Evolutionary conservation across 2,329 filamentous ascomycete genomes (phyloP), one percentile per base, ranked within the genome.

Genomic region (Stromatinia cepivora): DNA sequence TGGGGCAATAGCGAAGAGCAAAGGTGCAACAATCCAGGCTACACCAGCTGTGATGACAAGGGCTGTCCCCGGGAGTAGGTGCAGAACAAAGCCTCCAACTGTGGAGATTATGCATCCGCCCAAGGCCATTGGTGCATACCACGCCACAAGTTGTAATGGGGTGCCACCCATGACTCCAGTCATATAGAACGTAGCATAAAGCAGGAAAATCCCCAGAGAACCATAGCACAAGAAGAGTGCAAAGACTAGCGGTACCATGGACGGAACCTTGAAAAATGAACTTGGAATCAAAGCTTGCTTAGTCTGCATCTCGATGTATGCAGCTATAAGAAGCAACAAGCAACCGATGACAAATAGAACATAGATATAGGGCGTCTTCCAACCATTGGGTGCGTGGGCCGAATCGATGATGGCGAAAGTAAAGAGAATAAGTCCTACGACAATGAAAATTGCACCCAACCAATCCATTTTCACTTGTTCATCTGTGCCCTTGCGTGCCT

Each of bases 401-500:
- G 88, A 89, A 61, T 92, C 89, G 0, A 91, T 93, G 65, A 95
- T 85, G 0, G 91, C 90, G 74, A 89, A 94, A 0, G 93, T 89
- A 72, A 92, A 82, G 36, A 95, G 82, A 2, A 91, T 83, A 17
- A 93, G 79, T 0, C 89, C 91, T 0, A 84, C 83, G 0, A 92
- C 83, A 22, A 90, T 88, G 20, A 89, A 85, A 3, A 79, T 76
- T 1, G 85, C 80, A 0, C 91, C 91, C 69, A 83, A 80, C 85
- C 88, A 93, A 76, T 94, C 91, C 90, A 93, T 93, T 45, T 81
- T 81, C 31, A 86, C 79, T 0, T 79, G 79, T 59, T 73, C 61
- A 7, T 63, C 28, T 28, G 66, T 63, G 28, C 48, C 66, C 46
- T 54, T 53, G 36, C 42, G 45, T 22, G 57, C 57, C 34, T 62